Conservation (phyloP, 2,329 filamentous ascomycete species). For the Phyllosticta capitalensis region DNA sequence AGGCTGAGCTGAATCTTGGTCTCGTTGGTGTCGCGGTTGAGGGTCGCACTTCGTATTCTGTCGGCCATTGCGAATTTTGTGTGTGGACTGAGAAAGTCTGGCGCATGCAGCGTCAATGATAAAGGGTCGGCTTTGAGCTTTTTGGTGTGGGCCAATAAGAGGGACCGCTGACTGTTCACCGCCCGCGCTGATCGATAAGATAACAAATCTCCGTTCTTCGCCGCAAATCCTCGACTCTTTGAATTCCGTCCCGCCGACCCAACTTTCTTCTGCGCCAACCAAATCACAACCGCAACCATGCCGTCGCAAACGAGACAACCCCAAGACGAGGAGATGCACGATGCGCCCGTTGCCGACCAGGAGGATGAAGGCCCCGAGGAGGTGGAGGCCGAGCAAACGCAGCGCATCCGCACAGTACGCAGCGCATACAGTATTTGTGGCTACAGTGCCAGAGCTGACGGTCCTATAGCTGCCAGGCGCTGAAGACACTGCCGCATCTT, state of each 20-base stretch:
- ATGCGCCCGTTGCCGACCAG: slow-evolving; percentile 23
- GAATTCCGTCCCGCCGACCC: slow-evolving; percentile 11
- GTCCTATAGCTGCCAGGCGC: slow-evolving; percentile 65
- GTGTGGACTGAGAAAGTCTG: background rate
- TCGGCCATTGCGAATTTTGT: slow-evolving; percentile 12
- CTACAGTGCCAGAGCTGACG: background rate
- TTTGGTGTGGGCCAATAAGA: background rate
- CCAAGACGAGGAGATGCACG: slow-evolving; percentile 27
- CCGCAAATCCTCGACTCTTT: slow-evolving; percentile 16
- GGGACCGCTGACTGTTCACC: background rate
- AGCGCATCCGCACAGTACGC: slow-evolving; percentile 36
- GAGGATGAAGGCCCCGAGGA: slow-evolving; percentile 39
- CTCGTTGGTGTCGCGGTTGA: slow-evolving; percentile 92
- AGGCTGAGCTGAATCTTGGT: slow-evolving; percentile 91
- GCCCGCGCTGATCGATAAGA: slow-evolving; percentile 10
- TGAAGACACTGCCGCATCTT: slow-evolving; percentile 78
- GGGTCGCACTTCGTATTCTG: slow-evolving; percentile 56
- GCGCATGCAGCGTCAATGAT: background rate
- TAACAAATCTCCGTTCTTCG: slow-evolving; percentile 15
- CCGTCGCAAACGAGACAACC: background rate
- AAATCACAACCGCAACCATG: slow-evolving; percentile 8
- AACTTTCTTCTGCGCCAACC: background rate
- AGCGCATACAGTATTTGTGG: background rate
- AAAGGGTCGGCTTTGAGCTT: background rate
- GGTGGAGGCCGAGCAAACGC: slow-evolving; percentile 32